phyloP scores from a whole-genome alignment of 768 basidiomycete species.

The Leccinum uliginosum region DNA sequence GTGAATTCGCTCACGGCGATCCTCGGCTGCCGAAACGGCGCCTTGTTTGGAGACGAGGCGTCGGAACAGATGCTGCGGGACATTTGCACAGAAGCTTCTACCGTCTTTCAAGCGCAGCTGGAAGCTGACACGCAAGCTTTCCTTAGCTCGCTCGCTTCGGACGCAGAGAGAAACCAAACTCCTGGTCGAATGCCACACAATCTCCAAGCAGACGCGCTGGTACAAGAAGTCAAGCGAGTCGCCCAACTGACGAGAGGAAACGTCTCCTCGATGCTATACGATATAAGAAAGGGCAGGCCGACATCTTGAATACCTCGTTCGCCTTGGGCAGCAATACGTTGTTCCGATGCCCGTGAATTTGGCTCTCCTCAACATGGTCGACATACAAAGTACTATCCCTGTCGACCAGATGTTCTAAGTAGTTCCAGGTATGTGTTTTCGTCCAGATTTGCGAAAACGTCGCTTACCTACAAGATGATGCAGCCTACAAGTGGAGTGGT shows the following conservation, averaged over 20 bases:
- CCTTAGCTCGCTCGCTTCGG: conserved; percentile 22
- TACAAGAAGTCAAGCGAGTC: conserved; percentile 55
- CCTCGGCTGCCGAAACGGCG: conserved; percentile 76
- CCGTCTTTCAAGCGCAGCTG: conserved; percentile 52
- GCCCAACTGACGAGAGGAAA: conserved; percentile 57
- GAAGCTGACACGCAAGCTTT: conserved; percentile 34
- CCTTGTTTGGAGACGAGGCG: conserved; percentile 46
- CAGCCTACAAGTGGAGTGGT: neutral
- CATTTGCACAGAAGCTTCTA: conserved; percentile 71
- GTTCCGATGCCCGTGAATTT: conserved; percentile 57
- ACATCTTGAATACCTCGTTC: conserved; percentile 73
- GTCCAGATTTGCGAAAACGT: neutral
- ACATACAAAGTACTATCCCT: conserved; percentile 53
- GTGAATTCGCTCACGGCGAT: conserved; percentile 87
- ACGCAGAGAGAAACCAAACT: conserved; percentile 22
- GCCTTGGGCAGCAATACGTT: conserved; percentile 52
- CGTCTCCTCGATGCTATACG: conserved; percentile 76
- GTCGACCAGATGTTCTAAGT: conserved; percentile 39
- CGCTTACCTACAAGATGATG: neutral
- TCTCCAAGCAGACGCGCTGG: conserved; percentile 43
- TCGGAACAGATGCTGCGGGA: conserved; percentile 42
- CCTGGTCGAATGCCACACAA: conserved; percentile 41
- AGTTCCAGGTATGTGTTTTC: conserved; percentile 10
- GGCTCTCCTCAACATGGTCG: conserved; percentile 54
- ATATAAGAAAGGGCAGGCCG: conserved; percentile 52